Evolutionary conservation across 371 early-diverging fungal species (phyloP), one percentile per base, ranked within the genome.

Genomic region (Mortierella sp.): DNA sequence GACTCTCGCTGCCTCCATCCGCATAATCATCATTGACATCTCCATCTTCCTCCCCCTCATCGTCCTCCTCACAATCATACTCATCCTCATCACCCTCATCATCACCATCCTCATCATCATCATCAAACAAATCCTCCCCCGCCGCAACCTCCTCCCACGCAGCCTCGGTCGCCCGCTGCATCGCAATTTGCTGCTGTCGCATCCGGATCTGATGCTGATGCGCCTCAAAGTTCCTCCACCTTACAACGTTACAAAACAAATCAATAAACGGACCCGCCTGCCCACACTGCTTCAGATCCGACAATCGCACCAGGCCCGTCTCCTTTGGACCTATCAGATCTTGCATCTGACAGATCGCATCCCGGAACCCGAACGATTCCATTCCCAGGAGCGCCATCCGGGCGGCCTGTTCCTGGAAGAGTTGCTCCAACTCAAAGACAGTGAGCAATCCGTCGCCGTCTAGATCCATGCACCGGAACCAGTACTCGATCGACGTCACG

Each of bases 401-500:
- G 58, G 87, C 80, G 18, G 89, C 90, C 86, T 98, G 97, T 78
- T 98, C 97, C 54, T 94, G 92, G 90, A 93, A 98, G 83, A 98
- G 95, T 70, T 94, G 91, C 51, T 93, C 90, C 16, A 98, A 84
- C 88, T 98, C 99, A 88, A 95, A 95, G n/a, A 95, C 89, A 14
- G 94, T 92, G 21, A 98, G 88, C 4, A 95, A 75, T 8, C 98
- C 98, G 88, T 98, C 98, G 11, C 95, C 95, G 84, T 98, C 98
- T 12, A 94, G 84, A 84, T 98, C 99, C 88, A 98, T 87, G 74
- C 95, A 95, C 72, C 97, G 92, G 90, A 98, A 98, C 98, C 98
- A 98, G 87, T 97, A 98, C 81, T 97, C 98, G 56, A 96, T 93
- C 2, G 97, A 94, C 29, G 92, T 91, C 5, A 92, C 91, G 1